Percentiles rank a stretch among this genome's conserved stretches.
Evolutionary conservation across 305 asterid species (phyloP).

Genomic region (Solanum hybrid): DNA sequence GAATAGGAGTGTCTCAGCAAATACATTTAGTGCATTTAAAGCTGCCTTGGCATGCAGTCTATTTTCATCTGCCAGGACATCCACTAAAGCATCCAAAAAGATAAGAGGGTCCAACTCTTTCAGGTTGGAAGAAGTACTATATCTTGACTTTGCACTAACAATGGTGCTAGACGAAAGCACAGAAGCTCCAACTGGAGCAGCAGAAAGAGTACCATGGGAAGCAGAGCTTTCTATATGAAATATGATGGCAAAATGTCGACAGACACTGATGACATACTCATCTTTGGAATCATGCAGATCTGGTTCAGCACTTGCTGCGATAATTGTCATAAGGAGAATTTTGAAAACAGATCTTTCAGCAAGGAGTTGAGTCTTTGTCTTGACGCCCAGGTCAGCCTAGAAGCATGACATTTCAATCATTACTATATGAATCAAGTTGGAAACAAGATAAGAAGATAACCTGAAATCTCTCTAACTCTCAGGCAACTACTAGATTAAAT

Average conservation of each 20-base stretch:
- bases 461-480: background rate
- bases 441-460: background rate
- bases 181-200: conserved; percentile 50
- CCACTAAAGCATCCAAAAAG: conserved; percentile 96
- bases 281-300: conserved; percentile 77
- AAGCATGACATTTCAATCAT: conserved; percentile 4
- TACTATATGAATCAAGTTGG: background rate
- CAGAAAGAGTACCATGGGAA: conserved; percentile 32
- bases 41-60: conserved; percentile 94
- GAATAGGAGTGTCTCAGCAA: conserved; percentile 77
- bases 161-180: conserved; percentile 46
- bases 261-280: conserved; percentile 65
- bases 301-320: conserved; percentile 91
- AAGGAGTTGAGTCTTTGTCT: conserved; percentile 99
- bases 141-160: conserved; percentile 51
- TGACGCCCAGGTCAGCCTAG: conserved; percentile 99
- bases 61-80: conserved; percentile 84
- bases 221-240: conserved; percentile 76
- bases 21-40: conserved; percentile 62
- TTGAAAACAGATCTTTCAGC: conserved; percentile 97
- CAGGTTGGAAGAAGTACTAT: conserved; percentile 49
- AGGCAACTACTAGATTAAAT: background rate
- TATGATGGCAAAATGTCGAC: conserved; percentile 96
- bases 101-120: conserved; percentile 94
- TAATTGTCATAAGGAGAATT: conserved; percentile 82